Base-by-base conservation (phyloP, 1,284 basidiomycete genomes). In the Singerocomus inundabilis region DNA sequence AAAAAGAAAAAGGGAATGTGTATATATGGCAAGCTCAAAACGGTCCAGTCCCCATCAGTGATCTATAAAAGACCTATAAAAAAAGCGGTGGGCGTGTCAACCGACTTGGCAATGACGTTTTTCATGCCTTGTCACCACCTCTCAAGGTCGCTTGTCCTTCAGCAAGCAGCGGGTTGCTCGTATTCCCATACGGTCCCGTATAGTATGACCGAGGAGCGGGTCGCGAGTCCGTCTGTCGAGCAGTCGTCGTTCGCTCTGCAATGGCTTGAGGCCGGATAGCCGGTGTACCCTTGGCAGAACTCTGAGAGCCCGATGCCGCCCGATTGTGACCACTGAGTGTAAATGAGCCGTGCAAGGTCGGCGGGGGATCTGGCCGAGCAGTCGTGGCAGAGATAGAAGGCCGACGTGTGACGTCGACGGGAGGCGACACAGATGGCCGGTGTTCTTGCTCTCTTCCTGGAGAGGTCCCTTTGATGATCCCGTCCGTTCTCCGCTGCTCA, bases 321-420 rank as follows among this genome's bases (percentile, higher is more conserved):
- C 63, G 63, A n/a, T 32, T 40, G 36, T 68, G 62, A 5, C 54
- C 46, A 18, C 62, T 47, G 3, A 61, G 51, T 10, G 34, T 39
- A 40, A 62, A 67, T 2, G 63, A 58, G 52, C 38, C 59, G 50
- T 35, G 58, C 46, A 54, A 52, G 24, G 58, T 58, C 37, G 63
- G 65, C 68, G 24, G 66, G 58, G 39, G 66, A 28, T 82, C 81
- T 44, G 79, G 62, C 31, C 81, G 73, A 25, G 69, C 71, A 2
- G 74, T 73, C 24, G 45, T 21, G 12, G 34, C 34, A 26, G 79
- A 78, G 30, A 78, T 62, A 1, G 79, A 80, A 37, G 74, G 64
- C 10, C 79, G 70, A 42, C 78, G 69, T 15, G 64, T 57, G 11
- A 73, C 60, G 44, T 81, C 78, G 49, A 73, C 73, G 5, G 81